Base-by-base conservation (phyloP, 2,329 filamentous ascomycete genomes). In the Verticillium isaacii region DNA sequence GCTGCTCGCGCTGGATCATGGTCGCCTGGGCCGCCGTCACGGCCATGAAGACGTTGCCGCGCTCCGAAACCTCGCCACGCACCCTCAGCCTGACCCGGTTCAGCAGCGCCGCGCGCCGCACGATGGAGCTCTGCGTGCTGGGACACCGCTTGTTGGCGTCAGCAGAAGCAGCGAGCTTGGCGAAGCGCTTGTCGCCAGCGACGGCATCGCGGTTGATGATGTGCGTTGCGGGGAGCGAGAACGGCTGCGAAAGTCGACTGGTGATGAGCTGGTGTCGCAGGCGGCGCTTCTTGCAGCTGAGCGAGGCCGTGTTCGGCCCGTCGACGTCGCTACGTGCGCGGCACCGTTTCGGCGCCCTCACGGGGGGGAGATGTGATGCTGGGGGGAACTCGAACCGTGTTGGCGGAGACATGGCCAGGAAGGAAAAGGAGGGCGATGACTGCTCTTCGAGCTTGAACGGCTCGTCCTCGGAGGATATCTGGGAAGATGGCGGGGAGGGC, bases 191-290 rank as follows among this genome's bases (percentile, higher is more conserved):
- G 65, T 82, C 78, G 5, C 80, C 78, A 1, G 72, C 72, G 12
- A 73, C 69, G 14, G 77, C 79, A 61, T 85, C 86, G 32, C 87
- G 82, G 71, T 88, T 85, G 59, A 88, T 79, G 61, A 91, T 89
- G 68, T 91, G 88, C 54, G 88, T 87, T 3, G 89, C 86, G 0
- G 89, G 89, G 32, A 84, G 79, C 0, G 88, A 90, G 72, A 86
- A 92, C 1, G 89, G 88, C 57, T 81, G 83, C 11, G 88, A 91
- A 0, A 92, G 84, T 8, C 88, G 82, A 23, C 88, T 91, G 1
- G 89, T 92, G 69, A 91, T 85, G 54, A 91, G 80, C 23, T 82
- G 74, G 2, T 85, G 76, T 1, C 87, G 81, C 4, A 91, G 75
- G 3, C 89, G 81, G 29, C 89, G 84, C 73, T 91, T 92, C 78